These are phyloP conservation scores for Aspergillus hiratsukae DNA, from an alignment of 2,329 filamentous ascomycete genomes.

Conservation along the genomic window DNA sequence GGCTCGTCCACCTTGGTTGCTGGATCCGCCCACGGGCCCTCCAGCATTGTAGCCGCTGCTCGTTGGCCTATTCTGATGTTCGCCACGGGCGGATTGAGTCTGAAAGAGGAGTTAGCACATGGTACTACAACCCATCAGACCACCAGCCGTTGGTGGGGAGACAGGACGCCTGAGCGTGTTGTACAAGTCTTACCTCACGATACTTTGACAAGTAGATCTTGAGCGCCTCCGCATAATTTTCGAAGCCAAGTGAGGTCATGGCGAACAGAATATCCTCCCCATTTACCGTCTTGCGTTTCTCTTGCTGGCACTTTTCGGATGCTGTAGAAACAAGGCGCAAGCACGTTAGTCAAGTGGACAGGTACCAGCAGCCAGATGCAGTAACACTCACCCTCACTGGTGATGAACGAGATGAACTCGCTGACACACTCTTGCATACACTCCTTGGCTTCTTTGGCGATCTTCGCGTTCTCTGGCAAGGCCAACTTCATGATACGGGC, in stretches of 20 bases:
- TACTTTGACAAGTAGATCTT: slow-evolving; percentile 99
- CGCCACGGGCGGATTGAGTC: slow-evolving; percentile 73
- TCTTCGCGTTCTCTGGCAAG: slow-evolving; percentile 96
- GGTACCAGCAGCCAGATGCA: neutral
- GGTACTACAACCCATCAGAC: neutral
- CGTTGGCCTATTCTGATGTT: slow-evolving; percentile 56
- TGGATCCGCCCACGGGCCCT: slow-evolving; percentile 34
- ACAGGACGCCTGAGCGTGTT: slow-evolving; percentile 10
- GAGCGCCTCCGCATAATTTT: slow-evolving; percentile 96
- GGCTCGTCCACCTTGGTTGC: slow-evolving; percentile 26
- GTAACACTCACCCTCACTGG: slow-evolving; percentile 77
- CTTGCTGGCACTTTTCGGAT: slow-evolving; percentile 98
- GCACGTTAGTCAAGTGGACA: neutral
- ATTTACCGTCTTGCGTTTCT: slow-evolving; percentile 98
- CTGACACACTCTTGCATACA: slow-evolving; percentile 99
- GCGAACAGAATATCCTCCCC: slow-evolving; percentile 98
- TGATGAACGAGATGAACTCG: slow-evolving; percentile 99
- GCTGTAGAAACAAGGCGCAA: slow-evolving; percentile 53
- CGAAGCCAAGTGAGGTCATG: slow-evolving; percentile 97
- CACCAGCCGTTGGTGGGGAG: slow-evolving; percentile 27
- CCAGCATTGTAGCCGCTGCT: slow-evolving; percentile 45
- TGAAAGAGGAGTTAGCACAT: slow-evolving; percentile 45
- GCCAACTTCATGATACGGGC: slow-evolving; percentile 99
- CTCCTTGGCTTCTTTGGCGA: slow-evolving; percentile 97
- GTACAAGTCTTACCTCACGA: slow-evolving; percentile 72